Percentiles rank a stretch among this genome's conserved stretches.
phyloP scores from a whole-genome alignment of 169 alveolate species.

The Sarcocystis neurona region DNA sequence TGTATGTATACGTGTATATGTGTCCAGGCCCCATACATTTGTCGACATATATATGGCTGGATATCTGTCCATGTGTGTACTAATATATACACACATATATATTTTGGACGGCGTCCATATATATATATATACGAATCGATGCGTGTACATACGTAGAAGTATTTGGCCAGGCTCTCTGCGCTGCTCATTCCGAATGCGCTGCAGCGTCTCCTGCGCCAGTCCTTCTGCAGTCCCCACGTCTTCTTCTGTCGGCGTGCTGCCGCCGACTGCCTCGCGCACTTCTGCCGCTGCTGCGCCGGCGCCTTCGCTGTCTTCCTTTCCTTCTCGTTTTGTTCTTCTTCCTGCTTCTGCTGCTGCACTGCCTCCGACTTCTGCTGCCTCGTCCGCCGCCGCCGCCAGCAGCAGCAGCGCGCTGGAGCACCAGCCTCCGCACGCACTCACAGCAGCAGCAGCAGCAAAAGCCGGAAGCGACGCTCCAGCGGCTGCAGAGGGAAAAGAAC shows the following conservation, averaged over 20 bases:
- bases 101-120: background rate
- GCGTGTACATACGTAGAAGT: background rate
- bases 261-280: no score
- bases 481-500: background rate
- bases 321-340: no score
- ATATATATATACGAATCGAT: background rate
- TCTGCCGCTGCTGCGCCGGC: no score
- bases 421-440: background rate
- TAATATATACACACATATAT: no score
- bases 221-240: no score
- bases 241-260: no score
- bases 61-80: background rate
- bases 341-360: no score
- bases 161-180: no score
- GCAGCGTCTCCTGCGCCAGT: no score
- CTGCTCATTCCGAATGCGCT: background rate
- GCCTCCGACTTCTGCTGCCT: no score
- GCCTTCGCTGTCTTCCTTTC: no score
- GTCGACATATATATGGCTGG: background rate
- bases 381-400: no score
- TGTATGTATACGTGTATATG: background rate
- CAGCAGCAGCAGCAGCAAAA: slow-evolving; percentile 11
- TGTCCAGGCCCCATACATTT: background rate
- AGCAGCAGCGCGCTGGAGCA: background rate
- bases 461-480: background rate